Percentiles rank a stretch among this genome's conserved stretches.
These are phyloP conservation scores for Fomitopsis pinicola DNA, from an alignment of 1,284 basidiomycete genomes.

Conservation along the genomic window DNA sequence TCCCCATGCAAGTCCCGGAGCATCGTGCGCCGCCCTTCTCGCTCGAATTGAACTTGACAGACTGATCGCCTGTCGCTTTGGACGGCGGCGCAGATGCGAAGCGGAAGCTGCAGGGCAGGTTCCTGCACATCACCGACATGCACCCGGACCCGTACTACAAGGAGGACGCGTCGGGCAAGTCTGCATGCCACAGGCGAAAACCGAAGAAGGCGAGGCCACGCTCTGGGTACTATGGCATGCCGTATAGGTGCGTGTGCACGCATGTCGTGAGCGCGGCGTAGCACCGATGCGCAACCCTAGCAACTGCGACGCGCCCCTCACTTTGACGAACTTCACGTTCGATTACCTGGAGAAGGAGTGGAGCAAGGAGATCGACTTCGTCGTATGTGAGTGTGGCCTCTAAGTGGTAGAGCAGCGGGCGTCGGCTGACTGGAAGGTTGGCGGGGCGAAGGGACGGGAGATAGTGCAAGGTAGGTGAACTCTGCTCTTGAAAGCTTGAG, in stretches of 20 bases:
- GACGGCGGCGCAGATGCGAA: slow-evolving; percentile 13
- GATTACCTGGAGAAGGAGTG: slow-evolving; percentile 80
- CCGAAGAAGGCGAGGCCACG: slow-evolving; percentile 49
- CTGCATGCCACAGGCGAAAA: slow-evolving; percentile 63
- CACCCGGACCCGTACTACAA: slow-evolving; percentile 73
- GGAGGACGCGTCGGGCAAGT: slow-evolving; percentile 42
- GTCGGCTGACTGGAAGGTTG: background rate
- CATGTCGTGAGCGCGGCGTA: background rate
- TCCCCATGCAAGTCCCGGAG: slow-evolving; percentile 15
- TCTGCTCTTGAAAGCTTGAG: background rate
- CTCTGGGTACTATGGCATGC: slow-evolving; percentile 56
- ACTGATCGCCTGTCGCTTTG: slow-evolving; percentile 3
- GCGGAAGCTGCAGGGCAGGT: slow-evolving; percentile 63
- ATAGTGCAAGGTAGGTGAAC: slow-evolving; percentile 72
- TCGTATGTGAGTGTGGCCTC: slow-evolving; percentile 57
- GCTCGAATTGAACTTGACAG: background rate
- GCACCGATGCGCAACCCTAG: slow-evolving; percentile 34
- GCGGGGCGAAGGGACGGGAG: slow-evolving; percentile 75
- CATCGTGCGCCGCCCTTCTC: slow-evolving; percentile 11
- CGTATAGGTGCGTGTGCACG: slow-evolving; percentile 46
- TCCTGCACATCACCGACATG: slow-evolving; percentile 78
- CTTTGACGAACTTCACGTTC: slow-evolving; percentile 77
- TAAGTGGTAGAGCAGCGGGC: background rate
- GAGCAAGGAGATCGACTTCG: slow-evolving; percentile 85
- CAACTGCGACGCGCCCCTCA: slow-evolving; percentile 83